Percentiles rank a stretch among this genome's conserved stretches.
Evolutionary conservation across 2,329 filamentous ascomycete species (phyloP).

Genomic region (Neonectria neomacrospora): DNA sequence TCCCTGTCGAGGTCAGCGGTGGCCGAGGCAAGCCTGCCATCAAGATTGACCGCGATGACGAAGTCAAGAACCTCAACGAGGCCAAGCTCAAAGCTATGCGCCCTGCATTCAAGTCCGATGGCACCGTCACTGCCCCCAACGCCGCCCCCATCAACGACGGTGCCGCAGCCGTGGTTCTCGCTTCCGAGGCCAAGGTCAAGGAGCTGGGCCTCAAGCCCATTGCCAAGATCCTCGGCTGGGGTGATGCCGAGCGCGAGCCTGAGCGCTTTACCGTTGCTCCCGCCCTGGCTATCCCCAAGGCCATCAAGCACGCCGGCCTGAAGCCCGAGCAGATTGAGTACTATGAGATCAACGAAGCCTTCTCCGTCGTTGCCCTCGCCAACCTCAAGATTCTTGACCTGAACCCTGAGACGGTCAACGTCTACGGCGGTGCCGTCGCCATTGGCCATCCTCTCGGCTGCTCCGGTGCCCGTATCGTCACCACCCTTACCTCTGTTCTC

Average conservation of each 20-base stretch:
- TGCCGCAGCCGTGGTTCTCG: conserved; percentile 89
- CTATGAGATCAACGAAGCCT: conserved; percentile 99
- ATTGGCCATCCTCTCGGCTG: conserved; percentile 95
- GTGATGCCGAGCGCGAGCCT: conserved; percentile 89
- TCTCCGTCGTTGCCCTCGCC: conserved; percentile 94
- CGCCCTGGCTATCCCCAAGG: conserved; percentile 94
- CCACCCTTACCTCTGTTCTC: conserved; percentile 88
- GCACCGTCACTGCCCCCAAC: conserved; percentile 95
- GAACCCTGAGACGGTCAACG: conserved; percentile 87
- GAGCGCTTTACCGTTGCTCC: conserved; percentile 97
- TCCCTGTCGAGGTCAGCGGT: conserved; percentile 86
- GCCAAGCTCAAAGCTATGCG: conserved; percentile 88
- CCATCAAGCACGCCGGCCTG: conserved; percentile 91
- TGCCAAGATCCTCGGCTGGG: conserved; percentile 98
- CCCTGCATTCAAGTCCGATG: conserved; percentile 82
- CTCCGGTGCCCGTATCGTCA: conserved; percentile 92
- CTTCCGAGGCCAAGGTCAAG: conserved; percentile 94
- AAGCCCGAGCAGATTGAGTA: conserved; percentile 82
- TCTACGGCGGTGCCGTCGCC: conserved; percentile 94
- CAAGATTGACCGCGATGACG: conserved; percentile 86
- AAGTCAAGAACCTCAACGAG: conserved; percentile 92
- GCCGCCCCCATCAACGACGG: conserved; percentile 97
- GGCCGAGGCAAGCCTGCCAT: conserved; percentile 90
- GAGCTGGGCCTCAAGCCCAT: conserved; percentile 90
- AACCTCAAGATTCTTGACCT: conserved; percentile 93